Conservation (phyloP, 208 protist genomes). For the Phytomonas francai region DNA sequence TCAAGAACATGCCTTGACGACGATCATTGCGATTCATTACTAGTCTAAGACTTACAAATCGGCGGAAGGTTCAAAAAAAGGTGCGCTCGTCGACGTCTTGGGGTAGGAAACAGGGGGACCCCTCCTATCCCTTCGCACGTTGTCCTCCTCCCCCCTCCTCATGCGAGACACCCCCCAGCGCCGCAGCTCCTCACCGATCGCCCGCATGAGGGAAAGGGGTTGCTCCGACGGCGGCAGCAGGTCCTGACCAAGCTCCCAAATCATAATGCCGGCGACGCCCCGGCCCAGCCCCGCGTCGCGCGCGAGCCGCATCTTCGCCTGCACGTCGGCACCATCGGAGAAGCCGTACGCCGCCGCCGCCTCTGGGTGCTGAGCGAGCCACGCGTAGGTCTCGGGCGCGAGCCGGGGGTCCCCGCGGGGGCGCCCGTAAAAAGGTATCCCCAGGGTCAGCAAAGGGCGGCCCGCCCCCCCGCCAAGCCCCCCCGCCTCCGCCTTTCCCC, state of each 20-base stretch:
- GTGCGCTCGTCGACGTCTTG: no score
- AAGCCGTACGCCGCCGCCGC: slow-evolving; percentile 33
- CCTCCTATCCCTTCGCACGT: slow-evolving; percentile 7
- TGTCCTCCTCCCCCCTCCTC: slow-evolving; percentile 6
- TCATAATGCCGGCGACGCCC: slow-evolving; percentile 59
- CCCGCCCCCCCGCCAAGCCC: no score
- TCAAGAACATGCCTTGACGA: no score
- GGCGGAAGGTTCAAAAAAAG: no score
- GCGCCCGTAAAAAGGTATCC: slow-evolving; percentile 56
- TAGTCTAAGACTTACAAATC: no score
- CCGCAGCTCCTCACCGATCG: slow-evolving; percentile 35
- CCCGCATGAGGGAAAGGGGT: slow-evolving; percentile 40
- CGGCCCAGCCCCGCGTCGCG: no score
- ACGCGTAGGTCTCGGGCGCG: slow-evolving; percentile 33
- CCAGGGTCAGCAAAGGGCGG: slow-evolving; percentile 38
- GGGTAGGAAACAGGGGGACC: not conserved
- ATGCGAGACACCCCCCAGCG: slow-evolving; percentile 15
- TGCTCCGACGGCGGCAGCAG: slow-evolving; percentile 29
- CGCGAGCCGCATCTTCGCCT: slow-evolving; percentile 45
- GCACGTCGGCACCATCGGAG: slow-evolving; percentile 31
- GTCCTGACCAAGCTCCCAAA: slow-evolving; percentile 76
- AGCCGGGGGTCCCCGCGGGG: slow-evolving; percentile 18
- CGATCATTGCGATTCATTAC: no score
- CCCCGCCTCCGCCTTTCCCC: not conserved
- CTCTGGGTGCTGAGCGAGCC: slow-evolving; percentile 27